Conservation (phyloP, 1,284 basidiomycete species). For the Fistulina hepatica region DNA sequence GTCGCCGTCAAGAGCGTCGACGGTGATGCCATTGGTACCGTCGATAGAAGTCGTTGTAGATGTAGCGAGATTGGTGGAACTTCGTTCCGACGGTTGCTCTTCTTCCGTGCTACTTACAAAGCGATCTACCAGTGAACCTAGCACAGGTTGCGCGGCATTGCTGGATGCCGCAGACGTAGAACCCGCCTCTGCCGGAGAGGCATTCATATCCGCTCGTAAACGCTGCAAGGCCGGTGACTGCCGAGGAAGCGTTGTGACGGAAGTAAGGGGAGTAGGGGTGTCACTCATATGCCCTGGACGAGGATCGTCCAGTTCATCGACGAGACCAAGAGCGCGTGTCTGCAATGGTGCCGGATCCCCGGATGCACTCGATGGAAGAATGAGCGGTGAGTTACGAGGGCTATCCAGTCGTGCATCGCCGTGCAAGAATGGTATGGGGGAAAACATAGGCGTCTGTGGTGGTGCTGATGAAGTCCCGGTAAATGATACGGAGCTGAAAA, state of each 20-base stretch:
- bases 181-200: no score
- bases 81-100: constrained; percentile 11
- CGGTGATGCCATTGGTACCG: no score
- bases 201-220: no score
- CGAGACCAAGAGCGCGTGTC: constrained; percentile 52
- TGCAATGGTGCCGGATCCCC: constrained; percentile 27
- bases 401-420: constrained; percentile 67
- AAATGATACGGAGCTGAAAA: constrained; percentile 31
- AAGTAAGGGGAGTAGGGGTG: constrained; percentile 56
- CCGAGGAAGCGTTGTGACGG: constrained; percentile 44
- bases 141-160: no score
- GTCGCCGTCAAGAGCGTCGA: constrained; percentile 28
- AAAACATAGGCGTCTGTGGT: constrained; percentile 71
- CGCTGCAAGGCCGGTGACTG: no score
- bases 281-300: constrained; percentile 73
- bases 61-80: neutral
- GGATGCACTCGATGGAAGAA: constrained; percentile 32
- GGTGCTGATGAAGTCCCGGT: constrained; percentile 36
- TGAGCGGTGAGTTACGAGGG: constrained; percentile 62
- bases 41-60: no score
- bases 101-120: no score
- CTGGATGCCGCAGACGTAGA: no score
- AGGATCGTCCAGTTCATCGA: constrained; percentile 76
- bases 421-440: constrained; percentile 74
- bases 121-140: no score